Evolutionary conservation across 176 grass and related monocot genomes (phyloP), one percentile per base, ranked within the genome.

Genomic region (Avena insularis): DNA sequence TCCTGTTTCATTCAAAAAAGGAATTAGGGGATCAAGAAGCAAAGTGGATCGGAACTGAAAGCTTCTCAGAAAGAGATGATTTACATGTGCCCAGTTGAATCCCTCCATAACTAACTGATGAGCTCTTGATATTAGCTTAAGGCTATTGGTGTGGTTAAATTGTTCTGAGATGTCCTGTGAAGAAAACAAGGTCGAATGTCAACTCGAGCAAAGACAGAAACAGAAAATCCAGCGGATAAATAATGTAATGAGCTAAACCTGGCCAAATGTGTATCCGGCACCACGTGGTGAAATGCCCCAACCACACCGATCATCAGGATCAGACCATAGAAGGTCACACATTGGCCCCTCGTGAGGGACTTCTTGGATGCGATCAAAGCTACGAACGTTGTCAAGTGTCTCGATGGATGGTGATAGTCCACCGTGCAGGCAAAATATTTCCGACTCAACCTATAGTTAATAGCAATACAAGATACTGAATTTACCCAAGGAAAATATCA

Each of bases 321-420:
- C 92, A 76, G 92, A 93, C 92, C 92, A 93, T n/a, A 93, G 56
- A 68, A 93, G 88, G 88, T 93, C 92, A 80, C 92, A 93, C 92
- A 93, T 93, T 3, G 92, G 86, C 21, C 92, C 92, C 51, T 93
- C 92, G 74, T 91, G 92, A 75, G 92, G 92, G 62, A 93, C 89
- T 90, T 91, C 92, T 89, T 91, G 92, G 69, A 94, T 84, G n/a
- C 92, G 82, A 60, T 93, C 89, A 43, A 93, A 93, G 89, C 84
- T 89, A 8, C 92, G 92, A 47, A 93, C 90, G 20, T 84, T 93
- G 76, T 93, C 89, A 67, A 93, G 88, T 29, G 89, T 93, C 78
- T 93, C 92, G 0, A 93, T 91, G 12, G 92, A 91, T 59, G 92
- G 92, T 57, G 92, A 93, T 25, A 93, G 77, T 53, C 92, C 92